Base-by-base conservation (phyloP, 2,329 filamentous ascomycete species). In the Fusarium bactridioides region DNA sequence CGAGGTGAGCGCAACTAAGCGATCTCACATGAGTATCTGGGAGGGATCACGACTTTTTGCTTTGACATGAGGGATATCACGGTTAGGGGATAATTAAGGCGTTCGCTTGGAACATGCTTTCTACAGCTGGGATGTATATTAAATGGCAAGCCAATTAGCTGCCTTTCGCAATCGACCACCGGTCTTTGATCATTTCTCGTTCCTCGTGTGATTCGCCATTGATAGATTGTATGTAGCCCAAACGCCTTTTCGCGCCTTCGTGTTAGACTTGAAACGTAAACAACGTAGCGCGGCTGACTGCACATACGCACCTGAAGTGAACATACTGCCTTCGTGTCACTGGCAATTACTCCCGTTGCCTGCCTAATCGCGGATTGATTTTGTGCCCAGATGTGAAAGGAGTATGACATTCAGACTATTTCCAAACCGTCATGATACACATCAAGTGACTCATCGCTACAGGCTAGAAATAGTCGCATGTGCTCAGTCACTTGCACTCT, bases 1-100 rank as follows among this genome's bases (percentile, higher is more conserved):
- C 94, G 96, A 80, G 96, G 96, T 77, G 95, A 96, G 88, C 92
- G 93, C 84, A 94, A 94, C 88, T 95, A 90, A 90, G 84, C 70
- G 68, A 54, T 31, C 41, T 21, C 10, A 53, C 59, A 67, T 73
- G 63, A 73, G 72, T 45, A 65, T 57, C 47, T 76, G 79, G 79
- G 79, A 78, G 79, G 79, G 80, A 77, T 84, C 77, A 85, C 79
- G 83, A 83, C 78, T 80, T 81, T 68, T 69, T 80, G 77, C 75
- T 82, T 83, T 82, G 77, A 78, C 69, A 81, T 73, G 80, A 81
- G 72, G 78, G 79, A 79, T 77, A 78, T 80, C 75, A 80, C 71
- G 79, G 78, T 78, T 81, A 78, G 84, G 82, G 82, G 82, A 78
- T 84, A 83, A 84, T 83, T 79, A 82, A 77, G 83, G 84, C 83